Conservation (phyloP, 2,329 filamentous ascomycete species). For the Chaetothyriales sp. region DNA sequence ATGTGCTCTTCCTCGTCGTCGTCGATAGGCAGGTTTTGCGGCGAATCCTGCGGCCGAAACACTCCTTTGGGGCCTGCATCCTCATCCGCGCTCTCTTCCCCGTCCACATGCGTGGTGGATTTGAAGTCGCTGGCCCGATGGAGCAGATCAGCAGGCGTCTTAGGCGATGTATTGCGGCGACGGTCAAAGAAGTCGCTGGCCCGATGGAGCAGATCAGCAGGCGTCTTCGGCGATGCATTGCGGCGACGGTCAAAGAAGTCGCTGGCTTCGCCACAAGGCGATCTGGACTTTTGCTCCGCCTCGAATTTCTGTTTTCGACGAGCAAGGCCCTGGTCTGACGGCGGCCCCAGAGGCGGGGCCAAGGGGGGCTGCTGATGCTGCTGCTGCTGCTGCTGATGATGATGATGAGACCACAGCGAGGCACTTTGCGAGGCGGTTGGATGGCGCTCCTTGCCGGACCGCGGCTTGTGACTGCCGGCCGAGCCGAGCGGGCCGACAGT, state of each 20-base stretch:
- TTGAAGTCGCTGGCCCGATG: neutral
- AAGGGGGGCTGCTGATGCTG: neutral
- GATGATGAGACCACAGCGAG: neutral
- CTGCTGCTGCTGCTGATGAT: no score
- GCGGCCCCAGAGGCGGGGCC: neutral
- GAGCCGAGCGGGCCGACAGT: neutral
- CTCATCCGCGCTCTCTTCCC: neutral
- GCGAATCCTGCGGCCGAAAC: neutral
- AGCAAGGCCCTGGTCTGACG: neutral
- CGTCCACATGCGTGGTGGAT: neutral
- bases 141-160: neutral
- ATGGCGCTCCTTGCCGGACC: neutral
- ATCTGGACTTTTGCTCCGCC: neutral
- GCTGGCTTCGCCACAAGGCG: neutral
- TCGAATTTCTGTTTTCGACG: neutral
- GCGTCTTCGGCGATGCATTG: neutral
- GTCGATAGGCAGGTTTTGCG: neutral
- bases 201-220: neutral
- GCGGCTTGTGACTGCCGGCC: neutral
- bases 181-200: neutral
- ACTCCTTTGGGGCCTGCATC: neutral
- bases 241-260: neutral
- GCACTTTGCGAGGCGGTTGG: neutral
- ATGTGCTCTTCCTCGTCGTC: constrained; percentile 50
- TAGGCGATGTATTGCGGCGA: neutral